Evolutionary conservation across 768 basidiomycete species (phyloP).

Genomic region (Trametes cubensis): DNA sequence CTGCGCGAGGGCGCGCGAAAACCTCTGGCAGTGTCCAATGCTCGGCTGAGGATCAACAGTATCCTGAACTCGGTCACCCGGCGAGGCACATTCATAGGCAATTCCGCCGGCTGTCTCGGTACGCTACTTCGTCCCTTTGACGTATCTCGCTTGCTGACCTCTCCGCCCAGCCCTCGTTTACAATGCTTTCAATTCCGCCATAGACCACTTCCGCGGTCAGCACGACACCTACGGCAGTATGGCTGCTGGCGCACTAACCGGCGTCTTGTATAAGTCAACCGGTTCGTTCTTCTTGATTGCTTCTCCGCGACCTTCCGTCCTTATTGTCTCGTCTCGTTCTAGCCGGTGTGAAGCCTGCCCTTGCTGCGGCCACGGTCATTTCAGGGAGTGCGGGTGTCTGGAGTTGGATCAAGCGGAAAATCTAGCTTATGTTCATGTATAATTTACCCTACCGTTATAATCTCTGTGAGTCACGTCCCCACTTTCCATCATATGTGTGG

Average conservation of each 20-base stretch:
- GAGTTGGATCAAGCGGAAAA: slow-evolving; percentile 91
- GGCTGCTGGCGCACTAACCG: slow-evolving; percentile 88
- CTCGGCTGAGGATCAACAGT: slow-evolving; percentile 93
- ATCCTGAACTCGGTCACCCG: slow-evolving; percentile 95
- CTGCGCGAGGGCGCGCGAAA: slow-evolving; percentile 90
- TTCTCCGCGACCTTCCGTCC: slow-evolving; percentile 30
- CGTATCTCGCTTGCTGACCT: slow-evolving; percentile 44
- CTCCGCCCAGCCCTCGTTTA: slow-evolving; percentile 80
- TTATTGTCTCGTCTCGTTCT: slow-evolving; percentile 38
- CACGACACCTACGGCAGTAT: slow-evolving; percentile 93
- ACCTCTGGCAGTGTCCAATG: slow-evolving; percentile 83
- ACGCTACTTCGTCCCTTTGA: slow-evolving; percentile 37
- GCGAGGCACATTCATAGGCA: slow-evolving; percentile 96
- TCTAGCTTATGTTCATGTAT: slow-evolving; percentile 57
- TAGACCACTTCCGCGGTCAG: slow-evolving; percentile 85
- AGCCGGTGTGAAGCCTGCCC: slow-evolving; percentile 92
- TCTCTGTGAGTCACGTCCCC: slow-evolving; percentile 32
- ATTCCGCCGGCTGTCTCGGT: slow-evolving; percentile 98
- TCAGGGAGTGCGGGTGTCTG: slow-evolving; percentile 90
- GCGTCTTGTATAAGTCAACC: slow-evolving; percentile 90
- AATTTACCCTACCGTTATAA: slow-evolving; percentile 41
- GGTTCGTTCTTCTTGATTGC: slow-evolving; percentile 58
- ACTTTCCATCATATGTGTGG: slow-evolving; percentile 15
- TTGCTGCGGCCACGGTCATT: slow-evolving; percentile 87
- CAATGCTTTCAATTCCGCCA: slow-evolving; percentile 93